Evolutionary conservation across 202 grass and related monocot species (phyloP).

Genomic region (Setaria viridis): DNA sequence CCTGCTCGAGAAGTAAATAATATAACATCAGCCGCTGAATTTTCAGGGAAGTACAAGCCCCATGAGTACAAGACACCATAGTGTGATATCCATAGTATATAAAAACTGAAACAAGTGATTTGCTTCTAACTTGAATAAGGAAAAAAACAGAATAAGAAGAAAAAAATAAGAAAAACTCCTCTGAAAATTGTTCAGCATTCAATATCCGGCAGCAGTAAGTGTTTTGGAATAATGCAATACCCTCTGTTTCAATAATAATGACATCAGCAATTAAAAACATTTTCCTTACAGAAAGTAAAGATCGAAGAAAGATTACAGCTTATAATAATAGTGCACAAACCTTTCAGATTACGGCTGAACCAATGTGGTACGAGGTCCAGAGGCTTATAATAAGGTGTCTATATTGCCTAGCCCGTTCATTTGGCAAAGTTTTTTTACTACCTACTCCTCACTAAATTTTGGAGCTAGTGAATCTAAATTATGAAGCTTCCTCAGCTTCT

Average conservation of each 20-base stretch:
- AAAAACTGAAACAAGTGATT: not conserved
- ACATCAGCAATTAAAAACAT: not conserved
- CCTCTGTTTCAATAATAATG: not conserved
- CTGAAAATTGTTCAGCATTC: not conserved
- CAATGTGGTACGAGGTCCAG: not conserved
- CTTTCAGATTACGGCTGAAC: not conserved
- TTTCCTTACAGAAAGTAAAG: not conserved
- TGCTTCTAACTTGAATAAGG: not conserved
- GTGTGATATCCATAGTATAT: not conserved
- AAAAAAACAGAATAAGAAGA: not conserved
- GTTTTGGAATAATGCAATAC: not conserved
- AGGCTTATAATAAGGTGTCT: not conserved
- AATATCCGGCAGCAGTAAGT: not conserved
- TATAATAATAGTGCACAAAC: not conserved
- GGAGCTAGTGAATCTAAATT: not conserved
- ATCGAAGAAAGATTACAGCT: not conserved
- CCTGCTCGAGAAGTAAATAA: conserved; percentile 53
- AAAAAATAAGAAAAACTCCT: not conserved
- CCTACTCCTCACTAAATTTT: not conserved
- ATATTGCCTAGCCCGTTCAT: not conserved
- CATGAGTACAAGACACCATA: not conserved
- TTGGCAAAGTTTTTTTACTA: not conserved
- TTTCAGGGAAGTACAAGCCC: not conserved
- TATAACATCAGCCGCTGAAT: conserved; percentile 9
- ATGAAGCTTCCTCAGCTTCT: not conserved